Evolutionary conservation across 2,329 filamentous ascomycete species (phyloP), one percentile per base, ranked within the genome.

Genomic region (Daldinia sp.): DNA sequence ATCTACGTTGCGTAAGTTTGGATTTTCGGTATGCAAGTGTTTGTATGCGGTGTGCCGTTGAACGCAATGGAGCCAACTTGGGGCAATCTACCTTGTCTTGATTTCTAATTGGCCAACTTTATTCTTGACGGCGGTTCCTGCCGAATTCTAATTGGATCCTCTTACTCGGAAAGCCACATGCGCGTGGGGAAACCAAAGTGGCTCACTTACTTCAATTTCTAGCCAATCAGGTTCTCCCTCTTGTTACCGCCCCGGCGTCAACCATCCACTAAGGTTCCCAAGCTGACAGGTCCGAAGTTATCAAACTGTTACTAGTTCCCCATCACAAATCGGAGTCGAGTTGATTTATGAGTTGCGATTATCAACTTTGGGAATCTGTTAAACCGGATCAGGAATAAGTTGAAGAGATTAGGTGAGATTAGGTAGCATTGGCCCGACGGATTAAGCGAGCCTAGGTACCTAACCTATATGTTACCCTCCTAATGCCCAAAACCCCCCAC

Each of bases 121-220:
- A 63, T 72, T 68, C 57, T 69, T 41, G 58, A 67, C 73, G 72
- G 73, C 73, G 72, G 70, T 56, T 73, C 60, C 57, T 69, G 57
- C 57, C 50, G 57, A 10, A 30, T 39, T 50, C 61, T 72, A 59
- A 78, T 77, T 77, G 74, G 76, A 41, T 63, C 71, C 62, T 63
- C 56, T 41, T 62, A 6, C 60, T 66, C 42, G 51, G 50, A 50
- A 51, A 66, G 65, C 72, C 68, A 72, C 61, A 66, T 67, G 46
- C 26, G 41, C 59, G 42, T 62, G 46, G 61, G 60, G 66, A 66
- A 63, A n/a, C 1, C 12, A 28, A 18, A 51, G 66, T 71, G 63
- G 64, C 64, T 70, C 33, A 55, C 51, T 60, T 39, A 44, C 20
- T 55, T 10, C 4, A 28, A 58, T 48, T 59, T 60, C 10, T 6